These are phyloP conservation scores for Candida pini DNA, from an alignment of 805 yeast species.

Conservation along the genomic window DNA sequence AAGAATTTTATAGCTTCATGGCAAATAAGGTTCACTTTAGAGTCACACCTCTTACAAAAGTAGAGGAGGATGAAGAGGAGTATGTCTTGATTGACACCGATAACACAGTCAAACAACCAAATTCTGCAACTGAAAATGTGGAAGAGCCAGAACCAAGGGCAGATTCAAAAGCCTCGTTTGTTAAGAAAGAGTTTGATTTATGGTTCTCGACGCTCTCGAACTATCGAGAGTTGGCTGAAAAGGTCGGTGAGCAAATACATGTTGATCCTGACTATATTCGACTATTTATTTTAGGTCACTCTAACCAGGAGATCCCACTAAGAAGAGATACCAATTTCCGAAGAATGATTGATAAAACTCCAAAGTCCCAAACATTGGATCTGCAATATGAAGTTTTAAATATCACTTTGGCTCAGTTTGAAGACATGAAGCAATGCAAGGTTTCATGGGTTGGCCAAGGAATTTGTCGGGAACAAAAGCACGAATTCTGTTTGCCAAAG, in stretches of 20 bases:
- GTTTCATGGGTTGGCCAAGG: slow-evolving; percentile 72
- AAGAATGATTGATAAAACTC: slow-evolving; percentile 36
- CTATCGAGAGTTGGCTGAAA: slow-evolving; percentile 56
- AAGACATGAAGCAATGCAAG: slow-evolving; percentile 60
- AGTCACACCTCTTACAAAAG: slow-evolving; percentile 38
- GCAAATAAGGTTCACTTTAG: slow-evolving; percentile 55
- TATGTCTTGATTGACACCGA: slow-evolving; percentile 33
- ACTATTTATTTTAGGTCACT: slow-evolving; percentile 53
- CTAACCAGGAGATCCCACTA: slow-evolving; percentile 50
- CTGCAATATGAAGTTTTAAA: slow-evolving; percentile 76
- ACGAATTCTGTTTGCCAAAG: slow-evolving; percentile 65
- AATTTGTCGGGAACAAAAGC: slow-evolving; percentile 60
- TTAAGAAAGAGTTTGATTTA: slow-evolving; percentile 38
- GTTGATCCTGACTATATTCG: slow-evolving; percentile 59
- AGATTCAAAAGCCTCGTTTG: slow-evolving; percentile 8
- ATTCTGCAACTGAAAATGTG: slow-evolving; percentile 2
- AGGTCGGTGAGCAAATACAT: slow-evolving; percentile 48
- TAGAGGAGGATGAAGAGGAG: slow-evolving; percentile 43
- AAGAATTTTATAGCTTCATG: slow-evolving; percentile 48
- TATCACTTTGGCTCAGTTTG: slow-evolving; percentile 70
- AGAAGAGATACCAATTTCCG: slow-evolving; percentile 31
- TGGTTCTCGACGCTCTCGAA: slow-evolving; percentile 63
- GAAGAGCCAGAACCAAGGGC: slow-evolving; percentile 2
- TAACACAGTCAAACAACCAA: slow-evolving; percentile 10
- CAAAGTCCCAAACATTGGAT: slow-evolving; percentile 36